Base-by-base conservation (phyloP, 2,329 filamentous ascomycete species). In the Thelonectria blattea region DNA sequence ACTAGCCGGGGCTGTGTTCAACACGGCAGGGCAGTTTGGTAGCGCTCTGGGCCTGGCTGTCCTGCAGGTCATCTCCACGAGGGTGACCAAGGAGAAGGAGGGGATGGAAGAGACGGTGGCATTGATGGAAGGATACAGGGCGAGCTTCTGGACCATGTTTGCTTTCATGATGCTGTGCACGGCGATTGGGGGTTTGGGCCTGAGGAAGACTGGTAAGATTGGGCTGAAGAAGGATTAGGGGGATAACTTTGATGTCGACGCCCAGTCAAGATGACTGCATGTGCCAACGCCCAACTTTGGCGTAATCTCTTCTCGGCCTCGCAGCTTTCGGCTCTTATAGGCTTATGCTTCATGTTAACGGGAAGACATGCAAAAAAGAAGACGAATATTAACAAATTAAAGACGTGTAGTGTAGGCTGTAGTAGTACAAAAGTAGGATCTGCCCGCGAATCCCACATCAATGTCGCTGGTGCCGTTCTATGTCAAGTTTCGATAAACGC, bases 1-100 rank as follows among this genome's bases (percentile, higher is more conserved):
- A 0, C 74, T 89, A 0, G 85, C 85, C 0, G 87, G 86, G 0
- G 85, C 83, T 0, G 85, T 89, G 0, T 88, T 88, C 71, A 87
- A 86, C 61, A 86, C 85, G 0, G 76, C 83, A 1, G 74, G 79
- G 0, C 85, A 88, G 62, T 81, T 88, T 56, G 85, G 85, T 0
- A 80, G 73, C n/a, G 77, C 79, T 0, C 70, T 85, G 17, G 82
- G 81, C 1, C 60, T 85, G 9, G 80, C 80, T 1, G 64, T 82
- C 1, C 76, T 81, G 56, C 80, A 81, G 54, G 77, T 83, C 1
- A 76, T 85, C 5, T 76, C 77, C 0, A 71, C 72, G 1, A 64
- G 71, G 1, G 77, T 81, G 1, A 78, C 78, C 1, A 71, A 76
- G 15, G 66, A 75, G 5, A 65, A 72, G 41, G 56, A 63, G 1